Conservation (phyloP, 148 eudicot genomes). For the Chenopodium quinoa region DNA sequence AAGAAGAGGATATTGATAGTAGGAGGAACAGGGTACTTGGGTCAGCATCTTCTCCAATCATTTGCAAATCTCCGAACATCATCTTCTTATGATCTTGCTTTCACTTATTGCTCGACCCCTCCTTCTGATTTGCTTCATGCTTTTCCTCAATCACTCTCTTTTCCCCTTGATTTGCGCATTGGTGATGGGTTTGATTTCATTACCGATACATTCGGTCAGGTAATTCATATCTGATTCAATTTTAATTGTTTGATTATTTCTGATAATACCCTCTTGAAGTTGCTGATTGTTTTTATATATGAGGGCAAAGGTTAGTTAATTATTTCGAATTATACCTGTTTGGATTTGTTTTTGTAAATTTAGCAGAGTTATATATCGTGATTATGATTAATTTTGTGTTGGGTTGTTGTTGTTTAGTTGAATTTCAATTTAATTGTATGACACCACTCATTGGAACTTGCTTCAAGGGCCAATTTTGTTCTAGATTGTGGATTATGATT, state of each 20-base stretch:
- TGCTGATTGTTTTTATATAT: not conserved
- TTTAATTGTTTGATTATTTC: not conserved
- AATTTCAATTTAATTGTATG: too few relatives aligned
- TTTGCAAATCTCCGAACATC: conserved; percentile 29
- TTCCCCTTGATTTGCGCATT: conserved; percentile 50
- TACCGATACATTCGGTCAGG: conserved; percentile 63
- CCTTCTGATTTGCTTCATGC: conserved; percentile 57
- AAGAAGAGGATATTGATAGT: conserved; percentile 56
- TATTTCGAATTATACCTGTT: not conserved
- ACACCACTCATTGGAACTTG: too few relatives aligned
- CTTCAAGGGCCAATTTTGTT: too few relatives aligned
- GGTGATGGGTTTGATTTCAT: conserved; percentile 61
- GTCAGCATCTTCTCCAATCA: conserved; percentile 60
- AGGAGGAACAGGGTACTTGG: conserved; percentile 88
- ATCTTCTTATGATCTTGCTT: conserved; percentile 40
- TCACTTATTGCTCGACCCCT: conserved; percentile 61
- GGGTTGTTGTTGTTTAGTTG: not conserved
- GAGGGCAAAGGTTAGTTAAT: not conserved
- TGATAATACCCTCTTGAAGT: not conserved
- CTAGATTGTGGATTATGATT: too few relatives aligned
- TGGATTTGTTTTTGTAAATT: too few relatives aligned
- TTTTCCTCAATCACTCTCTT: conserved; percentile 50
- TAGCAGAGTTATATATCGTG: not conserved
- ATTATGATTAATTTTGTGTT: too few relatives aligned
- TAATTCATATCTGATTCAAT: not conserved